Base-by-base conservation (phyloP, 805 yeast species). In the Metschnikowia baotianmanensis region DNA sequence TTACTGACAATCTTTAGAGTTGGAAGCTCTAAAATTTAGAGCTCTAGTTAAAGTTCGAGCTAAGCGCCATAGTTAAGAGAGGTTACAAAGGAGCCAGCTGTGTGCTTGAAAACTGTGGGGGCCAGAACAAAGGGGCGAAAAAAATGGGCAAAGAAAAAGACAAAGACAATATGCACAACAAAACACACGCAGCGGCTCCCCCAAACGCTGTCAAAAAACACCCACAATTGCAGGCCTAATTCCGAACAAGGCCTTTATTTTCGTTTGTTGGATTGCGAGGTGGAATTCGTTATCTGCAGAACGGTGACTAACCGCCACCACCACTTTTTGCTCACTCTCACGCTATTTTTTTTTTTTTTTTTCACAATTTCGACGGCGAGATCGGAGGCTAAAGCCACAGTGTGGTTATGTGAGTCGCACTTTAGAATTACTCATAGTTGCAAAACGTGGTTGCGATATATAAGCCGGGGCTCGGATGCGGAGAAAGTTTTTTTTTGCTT, bases 371-470 rank as follows among this genome's bases (percentile, higher is more conserved):
- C 12, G 12, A 3, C 12, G 25, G 25, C 18, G 36, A 6, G 36
- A 35, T 21, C 12, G 22, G 37, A 24, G 34, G 38, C 43, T 38
- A 39, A 38, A 39, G n/a, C n/a, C n/a, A 16, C 24, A 31, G 33
- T 39, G 43, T 40, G 43, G 43, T 34, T 40, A 39, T 39, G 39
- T 31, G 33, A 31, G 43, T 18, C 25, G 12, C 28, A 25, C 31
- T 11, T 22, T 40, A 39, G 25, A 34, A 40, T 40, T 40, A 35
- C 44, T 40, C 44, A 40, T 25, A 40, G 44, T 18, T 40, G 44
- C 44, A 40, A 40, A 40, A 40, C 40, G 44, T 34, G 44, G 36
- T 20, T 34, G 39, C 40, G 39, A 32, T 29, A 39, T 39, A 39
- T 32, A 39, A 30, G n/a, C 31, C 34, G 16, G 34, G 40, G 30